Base-by-base conservation (phyloP, 192 early-diverging fungal species). In the Hyaloraphidium curvatum region DNA sequence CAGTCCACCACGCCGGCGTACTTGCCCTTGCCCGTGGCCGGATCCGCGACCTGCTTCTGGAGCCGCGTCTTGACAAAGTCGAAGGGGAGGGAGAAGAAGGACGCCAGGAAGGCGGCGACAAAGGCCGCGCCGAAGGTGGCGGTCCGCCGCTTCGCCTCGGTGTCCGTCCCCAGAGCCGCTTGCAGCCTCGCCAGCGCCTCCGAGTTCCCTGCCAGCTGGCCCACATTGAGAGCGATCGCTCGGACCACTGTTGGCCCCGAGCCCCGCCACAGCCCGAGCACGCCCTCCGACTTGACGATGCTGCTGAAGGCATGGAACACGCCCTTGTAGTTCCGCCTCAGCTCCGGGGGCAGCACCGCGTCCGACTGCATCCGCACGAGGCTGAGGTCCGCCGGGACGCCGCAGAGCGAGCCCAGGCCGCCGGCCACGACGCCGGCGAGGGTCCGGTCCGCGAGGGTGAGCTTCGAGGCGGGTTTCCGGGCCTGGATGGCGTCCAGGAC, bases 31-130 rank as follows among this genome's bases (percentile, higher is more conserved):
- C 73, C 71, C 5, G 37, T 54, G 19, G 31, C 62, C 0, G 57
- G 25, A 40, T 71, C 71, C 7, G 69, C 67, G 28, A 43, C 50
- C 58, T 72, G 68, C 58, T 74, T 75, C 50, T 75, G 73, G 40
- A 75, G 35, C 0, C 71, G 59, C 0, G 73, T 75, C 55, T 75
- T 75, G 62, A 75, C 54, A 51, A 75, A 75, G 54, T 75, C 73
- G 50, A 75, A 75, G 14, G 73, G 73, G 5, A 75, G 62, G 17
- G 65, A 68, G 29, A 74, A 61, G 41, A 64, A 58, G 33, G 70
- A 74, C 2, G 73, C 73, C 53, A 75, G 70, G 65, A 75, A 75
- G 9, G 72, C 73, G 22, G 73, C 73, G 52, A 74, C 43, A 22
- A 71, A 68, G 28, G 61, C 61, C 29, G 71, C 43, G 39, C 63